Percentiles rank a stretch among this genome's conserved stretches.
Conservation (phyloP, 192 early-diverging fungal species). For the Geranomyces michiganensis region DNA sequence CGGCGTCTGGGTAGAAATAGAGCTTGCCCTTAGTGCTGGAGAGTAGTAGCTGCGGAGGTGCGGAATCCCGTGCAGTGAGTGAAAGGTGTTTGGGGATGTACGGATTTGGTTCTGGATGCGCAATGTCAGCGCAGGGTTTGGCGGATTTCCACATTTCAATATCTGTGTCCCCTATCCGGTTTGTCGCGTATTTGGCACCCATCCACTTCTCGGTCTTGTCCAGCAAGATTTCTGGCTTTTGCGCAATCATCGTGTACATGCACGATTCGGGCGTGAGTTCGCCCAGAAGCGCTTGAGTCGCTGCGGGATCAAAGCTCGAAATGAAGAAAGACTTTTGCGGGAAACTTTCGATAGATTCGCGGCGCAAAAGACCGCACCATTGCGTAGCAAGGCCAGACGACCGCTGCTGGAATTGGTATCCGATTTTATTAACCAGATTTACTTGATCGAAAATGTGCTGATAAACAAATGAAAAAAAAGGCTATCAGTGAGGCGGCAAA, state of each 20-base stretch:
- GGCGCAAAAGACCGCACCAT: conserved; percentile 33
- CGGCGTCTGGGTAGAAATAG: conserved; percentile 34
- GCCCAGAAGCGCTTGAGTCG: conserved; percentile 20
- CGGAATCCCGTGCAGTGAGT: conserved; percentile 12
- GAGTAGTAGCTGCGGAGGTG: conserved; percentile 20
- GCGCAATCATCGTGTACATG: conserved; percentile 30
- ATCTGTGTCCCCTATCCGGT: conserved; percentile 9
- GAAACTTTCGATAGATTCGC: conserved; percentile 43
- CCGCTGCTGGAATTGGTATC: conserved; percentile 47
- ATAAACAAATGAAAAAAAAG: not conserved
- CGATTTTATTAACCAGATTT: conserved; percentile 37
- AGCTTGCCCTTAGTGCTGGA: conserved; percentile 10
- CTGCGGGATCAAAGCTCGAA: conserved; percentile 24
- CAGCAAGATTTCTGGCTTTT: conserved; percentile 12
- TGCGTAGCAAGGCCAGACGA: conserved; percentile 21
- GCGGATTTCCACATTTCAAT: not conserved
- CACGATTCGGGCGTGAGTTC: conserved; percentile 23
- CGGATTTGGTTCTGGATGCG: conserved; percentile 35
- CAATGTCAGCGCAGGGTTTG: not conserved
- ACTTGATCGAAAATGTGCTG: conserved; percentile 41
- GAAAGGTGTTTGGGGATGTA: conserved; percentile 39
- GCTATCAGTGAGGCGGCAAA: not conserved
- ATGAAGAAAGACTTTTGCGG: conserved; percentile 34
- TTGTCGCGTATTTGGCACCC: conserved; percentile 40
- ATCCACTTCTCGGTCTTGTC: conserved; percentile 47